Evolutionary conservation across 306 rosid species (phyloP), one percentile per base, ranked within the genome.

Genomic region (Crotalaria pallida): DNA sequence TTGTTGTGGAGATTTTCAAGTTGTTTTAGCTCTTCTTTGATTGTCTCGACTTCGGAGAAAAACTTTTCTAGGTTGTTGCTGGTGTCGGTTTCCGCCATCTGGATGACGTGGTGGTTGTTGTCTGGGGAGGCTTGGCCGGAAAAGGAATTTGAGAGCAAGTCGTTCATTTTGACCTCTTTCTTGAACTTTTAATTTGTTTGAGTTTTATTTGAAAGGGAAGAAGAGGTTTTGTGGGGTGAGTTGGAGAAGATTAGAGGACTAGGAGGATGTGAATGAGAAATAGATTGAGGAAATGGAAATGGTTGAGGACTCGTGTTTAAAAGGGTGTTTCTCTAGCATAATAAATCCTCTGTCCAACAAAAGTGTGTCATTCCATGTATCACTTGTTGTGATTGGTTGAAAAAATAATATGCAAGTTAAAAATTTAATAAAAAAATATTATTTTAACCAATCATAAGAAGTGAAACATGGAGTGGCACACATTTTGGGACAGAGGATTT

Each of bases 21-120:
- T 75, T 88, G 96, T 68, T 82, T 88, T 51, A 93, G 66, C 45
- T 90, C 98, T 12, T 87, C 90, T 58, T 90, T 93, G 26, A 93
- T 76, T 0, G 85, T 72, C 43, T 93, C 96, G 0, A 81, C 96
- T 65, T 93, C 96, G 6, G 67, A 67, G 61, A 90, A 88, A 82
- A 93, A 93, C 75, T 77, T 88, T 4, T 86, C 86, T 18, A 90
- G 81, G 34, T 77, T 87, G n/a, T 11, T 23, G 80, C 83, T 4
- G 41, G 65, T 13, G 34, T 43, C 48, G 60, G 60, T 11, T 3
- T 49, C 58, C 2, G 82, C 40, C 95, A 88, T 89, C 72, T 92
- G 80, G 49, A 92, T 83, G 23, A 71, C 89, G 36, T 86, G 89
- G 33, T 51, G 16, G 12, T 80, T 40, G 65, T 48, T 59, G 49